These are phyloP conservation scores for Cucumis melo DNA, from an alignment of 306 rosid genomes.

Conservation along the genomic window DNA sequence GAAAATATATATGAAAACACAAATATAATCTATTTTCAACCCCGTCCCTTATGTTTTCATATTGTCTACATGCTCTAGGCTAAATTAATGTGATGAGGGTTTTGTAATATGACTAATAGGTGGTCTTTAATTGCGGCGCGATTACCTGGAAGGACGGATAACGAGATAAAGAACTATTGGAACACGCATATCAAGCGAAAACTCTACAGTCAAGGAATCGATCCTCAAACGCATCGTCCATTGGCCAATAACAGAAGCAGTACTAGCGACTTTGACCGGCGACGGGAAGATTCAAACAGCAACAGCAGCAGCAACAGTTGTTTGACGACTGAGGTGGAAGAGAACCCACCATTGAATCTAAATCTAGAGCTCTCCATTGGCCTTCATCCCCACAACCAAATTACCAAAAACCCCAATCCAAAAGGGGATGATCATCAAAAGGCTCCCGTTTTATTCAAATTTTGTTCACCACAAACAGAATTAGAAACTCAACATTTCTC, in stretches of 20 bases:
- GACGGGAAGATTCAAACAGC: neutral
- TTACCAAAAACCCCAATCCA: neutral
- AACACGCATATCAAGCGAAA: slow-evolving; percentile 55
- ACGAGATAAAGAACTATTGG: slow-evolving; percentile 59
- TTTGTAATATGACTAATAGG: slow-evolving; percentile 11
- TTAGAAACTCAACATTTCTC: neutral
- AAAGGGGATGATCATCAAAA: neutral
- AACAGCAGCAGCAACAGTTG: slow-evolving; percentile 36
- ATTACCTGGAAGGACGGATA: slow-evolving; percentile 30
- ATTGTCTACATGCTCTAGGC: no score
- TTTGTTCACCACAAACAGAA: neutral
- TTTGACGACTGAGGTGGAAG: slow-evolving; percentile 23
- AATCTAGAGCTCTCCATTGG: neutral
- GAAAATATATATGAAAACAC: no score
- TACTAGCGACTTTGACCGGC: neutral
- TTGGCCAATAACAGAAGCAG: neutral
- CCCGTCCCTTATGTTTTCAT: no score
- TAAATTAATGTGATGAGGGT: neutral
- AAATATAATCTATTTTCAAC: no score
- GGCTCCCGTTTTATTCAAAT: neutral
- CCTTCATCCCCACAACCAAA: neutral
- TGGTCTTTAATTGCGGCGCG: slow-evolving; percentile 56
- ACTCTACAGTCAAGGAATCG: slow-evolving; percentile 48
- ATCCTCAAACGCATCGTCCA: slow-evolving; percentile 48
- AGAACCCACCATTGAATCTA: neutral